Base-by-base conservation (phyloP, 192 early-diverging fungal genomes). In the Backusella morwellensis region DNA sequence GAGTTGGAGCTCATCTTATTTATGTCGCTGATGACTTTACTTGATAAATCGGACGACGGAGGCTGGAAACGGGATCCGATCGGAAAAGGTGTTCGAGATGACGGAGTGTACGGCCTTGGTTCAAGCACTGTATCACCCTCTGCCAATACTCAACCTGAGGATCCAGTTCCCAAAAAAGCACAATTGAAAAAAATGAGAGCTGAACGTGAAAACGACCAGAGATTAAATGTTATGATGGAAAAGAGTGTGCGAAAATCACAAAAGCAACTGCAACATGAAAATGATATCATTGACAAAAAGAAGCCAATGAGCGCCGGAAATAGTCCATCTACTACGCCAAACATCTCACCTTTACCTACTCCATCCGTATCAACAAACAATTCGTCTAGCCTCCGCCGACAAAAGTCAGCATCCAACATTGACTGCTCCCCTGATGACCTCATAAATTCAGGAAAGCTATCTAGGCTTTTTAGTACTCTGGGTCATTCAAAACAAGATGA, bases 11-110 rank as follows among this genome's bases (percentile, higher is more conserved):
- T 77, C 9, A 50, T 68, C 52, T 63, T 77, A 26, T 42, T 77
- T 29, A 77, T 56, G 17, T 71, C 70, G 26, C 35, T 77, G 7
- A 71, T 77, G 52, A 77, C 76, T 63, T 71, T 77, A 35, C 70
- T 77, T 19, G 76, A 77, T 35, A 77, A 77, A 42, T 41, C 68
- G 26, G 76, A 77, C 42, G 76, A 71, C 29, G 70, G 70, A 32
- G 29, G 44, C 42, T 72, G 70, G 70, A 72, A 72, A 15, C 40
- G 44, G 40, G 70, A 72, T 34, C 29, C 70, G 15, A 72, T 72
- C 29, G 35, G 68, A 21, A 70, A 70, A 38, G 68, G 68, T 14
- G 68, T 70, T 70, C 26, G 14, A 50, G 40, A 44, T 32, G 70
- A 72, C 29, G 40, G 41, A 50, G 70, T 50, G 5, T 50, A 72